These are phyloP conservation scores for Coniferiporia weirii DNA, from an alignment of 1,284 basidiomycete genomes.

Conservation along the genomic window DNA sequence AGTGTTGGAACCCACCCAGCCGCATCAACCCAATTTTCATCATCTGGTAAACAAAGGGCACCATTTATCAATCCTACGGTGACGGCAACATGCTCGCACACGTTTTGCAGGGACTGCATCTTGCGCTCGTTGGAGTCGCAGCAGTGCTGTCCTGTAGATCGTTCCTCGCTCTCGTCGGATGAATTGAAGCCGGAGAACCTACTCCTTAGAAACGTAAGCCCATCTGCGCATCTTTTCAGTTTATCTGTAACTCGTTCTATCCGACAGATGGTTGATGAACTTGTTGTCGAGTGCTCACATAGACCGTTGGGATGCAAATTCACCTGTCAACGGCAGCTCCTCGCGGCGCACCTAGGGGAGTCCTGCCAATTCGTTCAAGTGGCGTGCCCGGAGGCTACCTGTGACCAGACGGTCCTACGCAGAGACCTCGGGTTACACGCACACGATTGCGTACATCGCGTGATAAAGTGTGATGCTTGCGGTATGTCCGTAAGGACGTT, in stretches of 20 bases:
- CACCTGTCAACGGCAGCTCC: constrained; percentile 66
- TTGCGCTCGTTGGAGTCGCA: constrained; percentile 55
- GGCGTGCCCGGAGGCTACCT: constrained; percentile 45
- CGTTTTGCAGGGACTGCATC: constrained; percentile 79
- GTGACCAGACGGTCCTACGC: constrained; percentile 39
- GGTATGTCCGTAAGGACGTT: constrained; percentile 28
- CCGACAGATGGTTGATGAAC: constrained; percentile 75
- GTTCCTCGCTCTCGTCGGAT: constrained; percentile 49
- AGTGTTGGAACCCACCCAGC: constrained; percentile 22
- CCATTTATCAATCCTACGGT: constrained; percentile 74
- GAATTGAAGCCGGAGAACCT: constrained; percentile 60
- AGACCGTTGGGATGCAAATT: constrained; percentile 53
- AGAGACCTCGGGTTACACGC: constrained; percentile 40
- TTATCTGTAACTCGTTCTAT: constrained; percentile 7
- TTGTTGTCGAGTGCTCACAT: constrained; percentile 69
- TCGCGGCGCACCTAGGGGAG: constrained; percentile 57
- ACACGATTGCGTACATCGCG: constrained; percentile 31
- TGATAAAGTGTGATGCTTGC: constrained; percentile 35
- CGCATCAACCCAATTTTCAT: background rate
- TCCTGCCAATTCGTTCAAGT: constrained; percentile 55
- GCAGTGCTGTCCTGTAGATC: constrained; percentile 78
- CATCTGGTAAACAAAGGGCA: constrained; percentile 35
- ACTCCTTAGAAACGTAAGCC: constrained; percentile 66
- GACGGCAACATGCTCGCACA: constrained; percentile 73
- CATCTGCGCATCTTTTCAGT: constrained; percentile 17